phyloP scores from a whole-genome alignment of 1,284 basidiomycete genomes.

The Gastroboletus turbinatus region DNA sequence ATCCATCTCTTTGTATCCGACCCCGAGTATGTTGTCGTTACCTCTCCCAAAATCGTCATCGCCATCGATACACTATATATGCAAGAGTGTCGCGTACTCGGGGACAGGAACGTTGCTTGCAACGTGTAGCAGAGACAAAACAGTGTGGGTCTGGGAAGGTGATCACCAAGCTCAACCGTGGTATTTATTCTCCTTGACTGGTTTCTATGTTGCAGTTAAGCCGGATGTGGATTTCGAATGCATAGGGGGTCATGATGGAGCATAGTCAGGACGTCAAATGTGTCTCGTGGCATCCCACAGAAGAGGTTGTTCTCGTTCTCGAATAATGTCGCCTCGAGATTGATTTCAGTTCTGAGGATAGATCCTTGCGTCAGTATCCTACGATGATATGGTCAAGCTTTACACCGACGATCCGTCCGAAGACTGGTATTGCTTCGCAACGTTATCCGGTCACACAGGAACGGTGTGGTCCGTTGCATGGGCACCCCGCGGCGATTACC shows the following conservation, averaged over 20 bases:
- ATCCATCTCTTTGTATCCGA: not conserved
- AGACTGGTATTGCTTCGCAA: constrained; percentile 91
- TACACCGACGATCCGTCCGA: constrained; percentile 93
- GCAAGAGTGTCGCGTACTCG: constrained; percentile 93
- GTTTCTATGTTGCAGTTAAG: constrained; percentile 53
- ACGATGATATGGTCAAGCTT: constrained; percentile 95
- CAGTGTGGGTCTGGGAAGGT: constrained; percentile 99
- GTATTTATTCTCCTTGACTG: not conserved
- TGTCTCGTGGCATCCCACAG: constrained; percentile 91
- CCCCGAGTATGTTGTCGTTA: not conserved
- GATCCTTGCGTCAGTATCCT: constrained; percentile 95
- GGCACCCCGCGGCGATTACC: constrained; percentile 78
- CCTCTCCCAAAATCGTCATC: not conserved
- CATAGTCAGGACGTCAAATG: constrained; percentile 97
- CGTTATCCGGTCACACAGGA: constrained; percentile 77
- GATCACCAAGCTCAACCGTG: constrained; percentile 22
- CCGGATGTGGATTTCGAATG: constrained; percentile 96
- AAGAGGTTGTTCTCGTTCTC: constrained; percentile 65
- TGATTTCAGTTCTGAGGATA: constrained; percentile 38
- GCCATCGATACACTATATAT: constrained; percentile 33
- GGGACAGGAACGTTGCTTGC: constrained; percentile 80
- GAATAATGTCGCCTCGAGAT: constrained; percentile 16
- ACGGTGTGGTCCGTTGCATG: constrained; percentile 93
- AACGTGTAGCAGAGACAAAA: constrained; percentile 94
- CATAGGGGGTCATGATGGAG: constrained; percentile 94